Evolutionary conservation across 495 filamentous ascomycete genomes (phyloP), one percentile per base, ranked within the genome.

Genomic region (Xylaria scruposa): DNA sequence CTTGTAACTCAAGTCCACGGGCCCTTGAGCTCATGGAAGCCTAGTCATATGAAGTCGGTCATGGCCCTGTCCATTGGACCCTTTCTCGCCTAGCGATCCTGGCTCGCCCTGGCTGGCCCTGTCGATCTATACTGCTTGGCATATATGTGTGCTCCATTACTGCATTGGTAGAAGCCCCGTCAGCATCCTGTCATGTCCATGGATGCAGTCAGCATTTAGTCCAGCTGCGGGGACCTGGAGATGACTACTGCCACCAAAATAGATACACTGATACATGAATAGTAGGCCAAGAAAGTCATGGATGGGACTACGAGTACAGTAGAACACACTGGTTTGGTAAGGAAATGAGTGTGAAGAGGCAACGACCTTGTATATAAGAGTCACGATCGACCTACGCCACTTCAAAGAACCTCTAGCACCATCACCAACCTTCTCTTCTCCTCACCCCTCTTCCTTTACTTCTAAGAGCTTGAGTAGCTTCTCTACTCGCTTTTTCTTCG

Each of bases 181-280:
- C 61, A 71, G 69, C 69, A 56, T 56, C 62, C 62, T 56, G 36
- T 59, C 62, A 38, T 67, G 47, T 12, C 26, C 33, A 8, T 46
- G 64, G 61, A 9, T 38, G 24, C 69, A 36, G 54, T 71, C 69
- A 71, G 69, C 69, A 64, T 58, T 60, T 62, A 63, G 62, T 42
- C 42, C 10, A 40, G 33, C 40, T 65, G 60, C 47, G 59, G 69
- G 60, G 33, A 65, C 69, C 69, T 46, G 26, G 38, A 71, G 61
- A 71, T 71, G 70, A 71, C 70, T 71, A 67, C 61, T 59, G 15
- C 19, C 62, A 53, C 62, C 13, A 67, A 71, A 71, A 71, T 71
- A 71, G 70, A 71, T 26, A 64, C 59, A 10, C 62, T 46, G 40
- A 46, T 17, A 51, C 31, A 44, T 33, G 26, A 42, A 19, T 62